These are phyloP conservation scores for Gamarada debralockiae DNA, from an alignment of 495 filamentous ascomycete species.

Conservation along the genomic window DNA sequence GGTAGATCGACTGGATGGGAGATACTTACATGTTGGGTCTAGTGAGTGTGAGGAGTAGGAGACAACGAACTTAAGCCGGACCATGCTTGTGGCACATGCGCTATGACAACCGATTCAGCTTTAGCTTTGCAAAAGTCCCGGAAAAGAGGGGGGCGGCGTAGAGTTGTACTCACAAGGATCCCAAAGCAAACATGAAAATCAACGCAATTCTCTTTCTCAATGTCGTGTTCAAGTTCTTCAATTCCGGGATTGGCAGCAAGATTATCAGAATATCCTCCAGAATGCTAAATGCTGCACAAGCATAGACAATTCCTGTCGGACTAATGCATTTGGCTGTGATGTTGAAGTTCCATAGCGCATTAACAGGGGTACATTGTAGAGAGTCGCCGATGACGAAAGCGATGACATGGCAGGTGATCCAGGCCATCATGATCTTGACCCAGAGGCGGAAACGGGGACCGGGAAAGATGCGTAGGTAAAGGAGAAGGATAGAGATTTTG, in stretches of 20 bases:
- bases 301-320: conserved; percentile 26
- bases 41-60: conserved; percentile 26
- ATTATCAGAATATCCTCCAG: conserved; percentile 34
- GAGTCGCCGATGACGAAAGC: conserved; percentile 32
- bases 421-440: conserved; percentile 27
- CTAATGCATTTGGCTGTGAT: conserved; percentile 28
- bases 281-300: conserved; percentile 31
- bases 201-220: conserved; percentile 34
- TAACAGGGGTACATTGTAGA: conserved; percentile 42
- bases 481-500: conserved; percentile 39
- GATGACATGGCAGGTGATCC: conserved; percentile 33
- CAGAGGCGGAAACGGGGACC: conserved; percentile 26
- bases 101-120: conserved; percentile 13
- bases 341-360: conserved; percentile 25
- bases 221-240: conserved; percentile 29
- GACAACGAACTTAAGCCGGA: conserved; percentile 35
- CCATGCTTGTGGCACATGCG: conserved; percentile 37
- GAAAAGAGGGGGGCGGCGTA: background rate
- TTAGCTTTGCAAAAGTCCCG: background rate
- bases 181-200: conserved; percentile 35
- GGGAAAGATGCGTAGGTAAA: conserved; percentile 48
- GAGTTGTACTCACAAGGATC: conserved; percentile 27
- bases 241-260: conserved; percentile 32
- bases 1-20: background rate
- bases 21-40: conserved; percentile 30